Base-by-base conservation (phyloP, 345 rosid species). In the Salix koriyanagi region DNA sequence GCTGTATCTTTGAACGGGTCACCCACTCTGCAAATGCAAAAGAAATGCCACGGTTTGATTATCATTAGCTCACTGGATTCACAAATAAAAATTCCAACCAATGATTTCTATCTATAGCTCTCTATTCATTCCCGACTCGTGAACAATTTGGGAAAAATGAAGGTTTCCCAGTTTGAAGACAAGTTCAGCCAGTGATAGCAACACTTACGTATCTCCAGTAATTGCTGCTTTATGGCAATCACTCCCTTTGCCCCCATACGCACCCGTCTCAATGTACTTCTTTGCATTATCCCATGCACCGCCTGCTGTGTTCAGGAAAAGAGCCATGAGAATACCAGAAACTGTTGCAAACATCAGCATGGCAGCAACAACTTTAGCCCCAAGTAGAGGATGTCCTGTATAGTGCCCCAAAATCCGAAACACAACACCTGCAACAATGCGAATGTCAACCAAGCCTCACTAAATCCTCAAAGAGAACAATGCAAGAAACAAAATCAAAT, bases 201-300 rank as follows among this genome's bases (percentile, higher is more conserved):
- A 48, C 65, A 83, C 99, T 91, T 88, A 96, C 98, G 98, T 96
- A 72, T 96, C 98, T 79, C 99, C 99, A 2, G 99, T 94, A 44
- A 96, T 79, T 32, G 99, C 99, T 67, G 99, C 99, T 87, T 94
- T 96, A 82, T 96, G 99, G 62, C 97, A 81, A 46, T 94, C 97
- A 70, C 99, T 96, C 73, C 99, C 99, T 81, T 96, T 96, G 76
- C 99, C 99, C 64, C 98, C 99, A 67, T 92, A 95, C 64, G 91
- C 99, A 30, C 99, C 99, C 0, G 98, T 96, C 85, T 96, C 99
- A 1, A 96, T 93, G 84, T 84, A 93, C 79, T 96, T 96, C 89
- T 96, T 96, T 0, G 98, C 98, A 79, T 96, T 93, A 86, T 93
- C 99, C 99, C 99, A 96, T 56, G 99, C 99, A 75, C 99, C 99